Evolutionary conservation across 805 yeast genomes (phyloP).

Genomic region (Hanseniaspora thailandica): DNA sequence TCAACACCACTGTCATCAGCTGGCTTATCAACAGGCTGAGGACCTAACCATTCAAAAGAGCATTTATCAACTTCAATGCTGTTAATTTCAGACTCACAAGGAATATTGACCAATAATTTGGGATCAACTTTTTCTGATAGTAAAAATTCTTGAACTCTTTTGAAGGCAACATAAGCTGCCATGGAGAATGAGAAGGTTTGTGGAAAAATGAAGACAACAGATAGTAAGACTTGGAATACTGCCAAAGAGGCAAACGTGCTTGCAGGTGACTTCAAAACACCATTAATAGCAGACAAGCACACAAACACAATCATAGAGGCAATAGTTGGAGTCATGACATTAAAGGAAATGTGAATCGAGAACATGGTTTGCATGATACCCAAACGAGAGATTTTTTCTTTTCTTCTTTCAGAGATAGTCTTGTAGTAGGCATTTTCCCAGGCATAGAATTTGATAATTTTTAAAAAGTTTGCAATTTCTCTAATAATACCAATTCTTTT

Average conservation of each 20-base stretch:
- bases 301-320: conserved; percentile 46
- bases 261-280: conserved; percentile 38
- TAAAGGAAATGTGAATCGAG: conserved; percentile 40
- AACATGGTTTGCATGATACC: conserved; percentile 48
- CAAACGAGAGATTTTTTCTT: conserved; percentile 45
- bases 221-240: conserved; percentile 43
- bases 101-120: conserved; percentile 15
- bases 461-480: conserved; percentile 47
- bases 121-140: conserved; percentile 27
- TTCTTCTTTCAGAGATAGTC: conserved; percentile 40
- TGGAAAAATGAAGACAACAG: conserved; percentile 50
- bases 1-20: background rate
- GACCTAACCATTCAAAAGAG: conserved; percentile 50
- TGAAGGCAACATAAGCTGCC: conserved; percentile 42
- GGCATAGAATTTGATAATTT: conserved; percentile 64
- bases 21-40: too few relatives aligned
- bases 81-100: conserved; percentile 18
- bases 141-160: conserved; percentile 37
- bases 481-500: conserved; percentile 45
- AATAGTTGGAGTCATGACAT: conserved; percentile 39
- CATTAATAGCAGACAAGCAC: conserved; percentile 31
- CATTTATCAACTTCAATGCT: conserved; percentile 43
- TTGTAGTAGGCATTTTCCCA: conserved; percentile 72
- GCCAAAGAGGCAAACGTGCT: conserved; percentile 53
- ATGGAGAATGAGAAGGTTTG: conserved; percentile 43